Conservation (phyloP, 352 stramenopile genomes). For the Pythium insidiosum region DNA sequence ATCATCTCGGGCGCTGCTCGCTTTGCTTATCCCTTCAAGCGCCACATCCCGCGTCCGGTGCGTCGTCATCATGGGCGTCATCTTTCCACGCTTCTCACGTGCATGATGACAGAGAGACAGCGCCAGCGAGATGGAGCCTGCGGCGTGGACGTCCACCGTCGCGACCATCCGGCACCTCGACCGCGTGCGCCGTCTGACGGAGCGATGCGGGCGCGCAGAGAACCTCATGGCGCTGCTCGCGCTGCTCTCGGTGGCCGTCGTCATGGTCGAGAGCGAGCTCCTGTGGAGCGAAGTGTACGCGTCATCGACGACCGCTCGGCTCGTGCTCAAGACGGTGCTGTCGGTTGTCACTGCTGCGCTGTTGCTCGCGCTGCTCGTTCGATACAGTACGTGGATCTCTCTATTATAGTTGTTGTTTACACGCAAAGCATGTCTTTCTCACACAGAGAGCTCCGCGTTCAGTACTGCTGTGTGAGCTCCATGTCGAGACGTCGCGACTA, state of each 20-base stretch:
- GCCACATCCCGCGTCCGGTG: too few species aligned
- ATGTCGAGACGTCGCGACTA: constrained; percentile 33
- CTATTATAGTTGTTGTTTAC: not conserved
- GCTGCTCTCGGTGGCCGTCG: constrained; percentile 24
- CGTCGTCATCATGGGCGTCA: too few species aligned
- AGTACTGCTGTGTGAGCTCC: too few species aligned
- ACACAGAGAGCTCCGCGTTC: too few species aligned
- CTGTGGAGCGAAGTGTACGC: constrained; percentile 17
- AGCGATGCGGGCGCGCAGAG: constrained; percentile 16
- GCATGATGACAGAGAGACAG: too few species aligned
- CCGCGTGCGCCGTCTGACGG: constrained; percentile 10
- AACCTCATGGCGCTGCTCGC: constrained; percentile 36
- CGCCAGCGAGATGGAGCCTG: too few species aligned
- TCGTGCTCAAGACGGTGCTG: constrained; percentile 36
- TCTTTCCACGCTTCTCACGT: too few species aligned
- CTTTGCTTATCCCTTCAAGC: too few species aligned
- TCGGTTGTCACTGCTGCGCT: constrained; percentile 25
- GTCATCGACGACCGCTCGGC: not conserved
- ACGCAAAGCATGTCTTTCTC: too few species aligned
- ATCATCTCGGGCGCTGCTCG: too few species aligned
- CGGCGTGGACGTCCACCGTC: too few species aligned
- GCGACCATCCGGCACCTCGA: constrained; percentile 28
- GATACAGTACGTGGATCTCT: constrained; percentile 27
- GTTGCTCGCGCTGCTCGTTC: constrained; percentile 23
- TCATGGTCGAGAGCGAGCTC: constrained; percentile 42